Evolutionary conservation across 805 yeast genomes (phyloP), one percentile per base, ranked within the genome.

Genomic region (Saccharomycopsis olivae): DNA sequence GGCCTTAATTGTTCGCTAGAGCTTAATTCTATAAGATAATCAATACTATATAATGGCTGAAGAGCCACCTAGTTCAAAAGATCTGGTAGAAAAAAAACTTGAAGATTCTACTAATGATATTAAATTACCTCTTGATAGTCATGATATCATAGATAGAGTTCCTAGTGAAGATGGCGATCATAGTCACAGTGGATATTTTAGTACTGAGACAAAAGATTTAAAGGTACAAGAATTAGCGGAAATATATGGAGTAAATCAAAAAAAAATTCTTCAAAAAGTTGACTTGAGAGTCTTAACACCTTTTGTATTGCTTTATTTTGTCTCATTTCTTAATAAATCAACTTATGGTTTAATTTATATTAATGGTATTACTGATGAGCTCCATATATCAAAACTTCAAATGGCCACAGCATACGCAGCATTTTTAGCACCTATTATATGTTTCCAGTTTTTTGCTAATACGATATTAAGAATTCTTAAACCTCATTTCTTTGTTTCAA

Each of bases 311-410:
- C 61, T 80, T 29, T 80, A 80, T 51, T 69, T 80, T 52, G 64
- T 79, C 47, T 77, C 86, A 1, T 80, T 79, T 49, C 58, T 81
- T 52, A 87, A 81, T 53, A 65, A 86, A 54, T 84, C 78, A n/a
- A 17, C 5, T 32, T 11, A 5, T 44, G 73, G 85, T 24, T 78
- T 80, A 53, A 86, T 87, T 10, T 71, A 71, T 43, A 65, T 75
- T 39, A 78, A 78, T 51, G 83, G 83, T 8, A 59, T 80, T 59
- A 60, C 65, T 16, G 57, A 50, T 1, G 78, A 73, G 39, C 56
- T 80, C 34, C 50, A 64, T 14, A 62, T 80, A 33, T 54, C 57
- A 1, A 78, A 80, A 6, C 64, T 66, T 47, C 78, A 79, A 51
- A 78, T 66, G 61, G 73, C 76, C 52, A 65, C 64, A 23, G 78